A percentile compares a stretch with the other conserved stretches of the same genome.
Evolutionary conservation across 768 basidiomycete species (phyloP).

Genomic region (Pholiota molesta): DNA sequence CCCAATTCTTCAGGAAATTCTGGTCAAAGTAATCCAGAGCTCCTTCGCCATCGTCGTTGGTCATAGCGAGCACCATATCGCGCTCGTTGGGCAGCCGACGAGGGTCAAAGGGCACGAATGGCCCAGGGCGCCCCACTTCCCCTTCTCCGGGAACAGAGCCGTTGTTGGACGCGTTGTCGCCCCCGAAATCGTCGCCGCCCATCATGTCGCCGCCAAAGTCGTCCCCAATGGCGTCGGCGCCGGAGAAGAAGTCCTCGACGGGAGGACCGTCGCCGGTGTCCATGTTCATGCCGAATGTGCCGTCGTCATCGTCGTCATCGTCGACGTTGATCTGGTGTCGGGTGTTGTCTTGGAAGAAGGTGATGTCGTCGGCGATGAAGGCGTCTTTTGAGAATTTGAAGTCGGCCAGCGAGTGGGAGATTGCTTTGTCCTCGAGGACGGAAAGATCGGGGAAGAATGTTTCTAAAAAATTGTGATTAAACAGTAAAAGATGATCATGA

Average conservation of each 20-base stretch:
- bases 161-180: conserved; percentile 43
- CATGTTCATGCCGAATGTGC: conserved; percentile 38
- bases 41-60: conserved; percentile 55
- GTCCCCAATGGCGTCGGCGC: conserved; percentile 47
- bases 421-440: conserved; percentile 65
- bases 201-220: conserved; percentile 36
- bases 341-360: conserved; percentile 61
- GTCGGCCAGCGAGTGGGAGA: conserved; percentile 77
- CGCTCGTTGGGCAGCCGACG: conserved; percentile 73
- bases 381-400: conserved; percentile 83
- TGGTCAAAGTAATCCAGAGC: conserved; percentile 91
- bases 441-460: conserved; percentile 76
- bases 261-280: conserved; percentile 24
- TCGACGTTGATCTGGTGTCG: conserved; percentile 43
- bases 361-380: conserved; percentile 62
- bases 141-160: conserved; percentile 50
- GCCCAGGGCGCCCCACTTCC: conserved; percentile 42
- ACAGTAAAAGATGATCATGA: not conserved
- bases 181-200: conserved; percentile 42
- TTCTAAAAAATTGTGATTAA: conserved; percentile 36
- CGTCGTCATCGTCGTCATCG: conserved; percentile 45
- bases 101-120: conserved; percentile 84
- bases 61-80: conserved; percentile 88
- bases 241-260: conserved; percentile 37
- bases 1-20: conserved; percentile 91